Evolutionary conservation across 305 asterid genomes (phyloP).

Genomic region (Fraxinus baroniana): DNA sequence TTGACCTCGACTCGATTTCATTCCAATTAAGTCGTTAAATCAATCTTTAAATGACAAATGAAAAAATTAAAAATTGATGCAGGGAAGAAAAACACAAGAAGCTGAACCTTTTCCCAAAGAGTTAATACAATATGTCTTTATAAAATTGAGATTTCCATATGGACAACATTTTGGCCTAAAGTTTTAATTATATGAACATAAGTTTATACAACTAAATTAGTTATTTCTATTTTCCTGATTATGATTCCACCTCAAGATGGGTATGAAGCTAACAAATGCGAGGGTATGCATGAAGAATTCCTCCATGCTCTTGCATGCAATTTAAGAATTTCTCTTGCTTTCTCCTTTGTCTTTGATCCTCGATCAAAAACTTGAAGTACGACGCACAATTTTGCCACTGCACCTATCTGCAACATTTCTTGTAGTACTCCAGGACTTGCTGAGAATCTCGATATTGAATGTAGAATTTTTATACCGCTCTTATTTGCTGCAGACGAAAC

Average conservation of each 20-base stretch:
- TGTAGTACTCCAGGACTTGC: slow-evolving; percentile 42
- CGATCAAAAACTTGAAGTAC: slow-evolving; percentile 55
- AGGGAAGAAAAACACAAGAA: background rate
- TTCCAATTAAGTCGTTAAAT: background rate
- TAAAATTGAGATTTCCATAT: too few species aligned
- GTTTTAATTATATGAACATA: background rate
- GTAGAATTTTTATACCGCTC: slow-evolving; percentile 55
- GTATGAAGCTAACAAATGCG: slow-evolving; percentile 39
- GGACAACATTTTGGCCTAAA: background rate
- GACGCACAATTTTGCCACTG: slow-evolving; percentile 57
- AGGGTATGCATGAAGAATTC: slow-evolving; percentile 57
- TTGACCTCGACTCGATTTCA: background rate
- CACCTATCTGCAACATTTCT: slow-evolving; percentile 30
- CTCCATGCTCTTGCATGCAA: slow-evolving; percentile 65
- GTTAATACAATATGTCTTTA: background rate
- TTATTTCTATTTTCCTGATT: background rate
- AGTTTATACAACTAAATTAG: background rate
- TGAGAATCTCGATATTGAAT: slow-evolving; percentile 51
- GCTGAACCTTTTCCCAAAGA: background rate
- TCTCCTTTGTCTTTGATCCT: slow-evolving; percentile 60
- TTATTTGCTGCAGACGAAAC: slow-evolving; percentile 63
- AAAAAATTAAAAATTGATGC: background rate
- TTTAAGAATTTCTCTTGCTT: slow-evolving; percentile 59
- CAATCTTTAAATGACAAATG: background rate
- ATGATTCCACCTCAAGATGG: slow-evolving; percentile 38